Evolutionary conservation across 257 asterid genomes (phyloP).

Genomic region (Ajuga chamaepitys): DNA sequence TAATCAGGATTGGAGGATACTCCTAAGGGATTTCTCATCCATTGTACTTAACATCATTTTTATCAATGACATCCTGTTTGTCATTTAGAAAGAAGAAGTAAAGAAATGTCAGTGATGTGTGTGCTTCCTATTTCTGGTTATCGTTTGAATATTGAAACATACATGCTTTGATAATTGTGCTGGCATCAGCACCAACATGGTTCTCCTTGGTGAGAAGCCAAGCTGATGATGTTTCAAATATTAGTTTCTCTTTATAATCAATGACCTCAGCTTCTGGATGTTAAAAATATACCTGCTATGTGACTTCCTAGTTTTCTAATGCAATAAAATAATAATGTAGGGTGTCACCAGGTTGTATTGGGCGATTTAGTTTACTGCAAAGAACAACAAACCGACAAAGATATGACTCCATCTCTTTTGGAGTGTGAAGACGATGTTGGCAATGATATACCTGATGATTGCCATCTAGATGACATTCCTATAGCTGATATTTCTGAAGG

Average conservation of each 20-base stretch:
- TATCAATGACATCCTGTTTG: too few relatives aligned
- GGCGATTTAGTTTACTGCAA: conserved; percentile 93
- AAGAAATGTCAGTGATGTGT: too few relatives aligned
- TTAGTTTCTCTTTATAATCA: neutral
- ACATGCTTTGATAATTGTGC: neutral
- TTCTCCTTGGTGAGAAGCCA: neutral
- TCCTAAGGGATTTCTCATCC: too few relatives aligned
- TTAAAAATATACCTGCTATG: neutral
- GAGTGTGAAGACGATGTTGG: conserved; percentile 36
- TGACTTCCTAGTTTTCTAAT: conserved; percentile 16
- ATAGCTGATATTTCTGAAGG: conserved; percentile 50
- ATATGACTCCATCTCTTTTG: conserved; percentile 24
- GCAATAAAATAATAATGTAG: conserved; percentile 33
- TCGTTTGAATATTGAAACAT: neutral
- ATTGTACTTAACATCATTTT: too few relatives aligned
- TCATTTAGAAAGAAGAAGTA: too few relatives aligned
- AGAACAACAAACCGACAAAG: conserved; percentile 36
- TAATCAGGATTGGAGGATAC: too few relatives aligned
- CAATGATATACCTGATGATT: conserved; percentile 30
- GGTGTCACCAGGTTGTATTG: conserved; percentile 53
- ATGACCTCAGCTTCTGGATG: neutral
- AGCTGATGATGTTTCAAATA: neutral
- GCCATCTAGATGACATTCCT: conserved; percentile 41
- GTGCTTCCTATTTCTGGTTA: neutral
- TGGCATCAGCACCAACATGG: neutral